A percentile compares a stretch with the other conserved stretches of the same genome.
These are phyloP conservation scores for Cutaneotrichosporon sp. DNA, from an alignment of 1,284 basidiomycete species.

Conservation along the genomic window DNA sequence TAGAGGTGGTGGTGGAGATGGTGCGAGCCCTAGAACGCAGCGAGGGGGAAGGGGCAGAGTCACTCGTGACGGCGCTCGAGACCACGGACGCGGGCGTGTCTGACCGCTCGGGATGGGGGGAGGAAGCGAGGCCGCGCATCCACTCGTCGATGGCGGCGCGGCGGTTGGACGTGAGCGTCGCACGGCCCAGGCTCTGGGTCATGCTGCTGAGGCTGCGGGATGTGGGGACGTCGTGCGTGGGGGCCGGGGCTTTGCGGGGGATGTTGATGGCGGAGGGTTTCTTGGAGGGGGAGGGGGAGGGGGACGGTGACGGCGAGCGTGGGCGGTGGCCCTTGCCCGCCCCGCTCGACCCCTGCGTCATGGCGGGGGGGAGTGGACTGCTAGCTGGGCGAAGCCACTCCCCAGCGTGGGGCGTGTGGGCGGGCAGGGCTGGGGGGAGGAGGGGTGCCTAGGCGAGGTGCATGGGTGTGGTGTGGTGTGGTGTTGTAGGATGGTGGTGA, in stretches of 20 bases:
- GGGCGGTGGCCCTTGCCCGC: not conserved
- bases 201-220: not conserved
- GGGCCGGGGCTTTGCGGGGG: not conserved
- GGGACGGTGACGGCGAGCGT: not conserved
- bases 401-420: not conserved
- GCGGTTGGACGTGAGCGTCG: not conserved
- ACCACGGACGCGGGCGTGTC: not conserved
- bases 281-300: not conserved
- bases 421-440: not conserved
- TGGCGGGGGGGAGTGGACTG: not conserved
- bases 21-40: not conserved
- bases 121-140: slow-evolving; percentile 3
- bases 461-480: not conserved
- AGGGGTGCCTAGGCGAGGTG: not conserved
- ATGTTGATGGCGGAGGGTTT: not conserved
- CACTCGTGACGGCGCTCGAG: not conserved
- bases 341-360: not conserved
- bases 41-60: not conserved
- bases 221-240: not conserved
- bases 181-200: not conserved
- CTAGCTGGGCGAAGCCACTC: not conserved
- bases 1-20: not conserved
- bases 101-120: not conserved
- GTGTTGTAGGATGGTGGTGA: not conserved
- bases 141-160: slow-evolving; percentile 5